phyloP scores from a whole-genome alignment of 2,329 filamentous ascomycete genomes.

The Xylaria multiplex region DNA sequence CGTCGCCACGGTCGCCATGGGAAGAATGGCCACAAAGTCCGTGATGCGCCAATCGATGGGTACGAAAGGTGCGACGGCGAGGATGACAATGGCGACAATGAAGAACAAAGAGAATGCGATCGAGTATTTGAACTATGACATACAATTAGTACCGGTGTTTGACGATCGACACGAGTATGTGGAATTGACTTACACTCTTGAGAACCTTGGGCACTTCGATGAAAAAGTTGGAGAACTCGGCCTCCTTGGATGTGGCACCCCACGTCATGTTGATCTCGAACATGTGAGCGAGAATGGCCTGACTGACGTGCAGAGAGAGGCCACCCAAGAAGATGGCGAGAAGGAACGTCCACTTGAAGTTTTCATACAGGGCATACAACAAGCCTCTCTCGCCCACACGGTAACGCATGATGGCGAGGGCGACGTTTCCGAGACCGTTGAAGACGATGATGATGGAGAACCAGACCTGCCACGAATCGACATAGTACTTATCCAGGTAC shows the following conservation, averaged over 20 bases:
- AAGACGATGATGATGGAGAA: slow-evolving; percentile 83
- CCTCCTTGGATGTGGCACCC: slow-evolving; percentile 86
- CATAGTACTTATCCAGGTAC: slow-evolving; percentile 72
- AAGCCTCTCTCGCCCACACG: slow-evolving; percentile 72
- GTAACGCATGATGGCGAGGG: slow-evolving; percentile 78
- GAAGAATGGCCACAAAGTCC: slow-evolving; percentile 79
- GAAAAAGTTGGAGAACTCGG: slow-evolving; percentile 84
- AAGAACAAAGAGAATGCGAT: slow-evolving; percentile 70
- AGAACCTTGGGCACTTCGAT: slow-evolving; percentile 83
- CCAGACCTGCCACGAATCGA: slow-evolving; percentile 79
- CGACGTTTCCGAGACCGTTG: slow-evolving; percentile 77
- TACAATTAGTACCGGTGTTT: slow-evolving; percentile 37
- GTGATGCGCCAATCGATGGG: slow-evolving; percentile 73
- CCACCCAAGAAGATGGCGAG: slow-evolving; percentile 86
- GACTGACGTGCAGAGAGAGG: slow-evolving; percentile 80
- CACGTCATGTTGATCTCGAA: slow-evolving; percentile 87
- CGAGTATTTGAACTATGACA: slow-evolving; percentile 73
- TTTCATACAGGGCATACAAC: slow-evolving; percentile 66
- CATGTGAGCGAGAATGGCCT: slow-evolving; percentile 83
- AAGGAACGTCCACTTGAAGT: slow-evolving; percentile 78
- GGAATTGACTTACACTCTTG: slow-evolving; percentile 71
- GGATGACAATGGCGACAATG: slow-evolving; percentile 70
- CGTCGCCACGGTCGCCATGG: slow-evolving; percentile 75
- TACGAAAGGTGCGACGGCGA: slow-evolving; percentile 71
- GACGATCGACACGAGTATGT: slow-evolving; percentile 52